Evolutionary conservation across 1,284 basidiomycete species (phyloP).

Genomic region (Chiua sp.): DNA sequence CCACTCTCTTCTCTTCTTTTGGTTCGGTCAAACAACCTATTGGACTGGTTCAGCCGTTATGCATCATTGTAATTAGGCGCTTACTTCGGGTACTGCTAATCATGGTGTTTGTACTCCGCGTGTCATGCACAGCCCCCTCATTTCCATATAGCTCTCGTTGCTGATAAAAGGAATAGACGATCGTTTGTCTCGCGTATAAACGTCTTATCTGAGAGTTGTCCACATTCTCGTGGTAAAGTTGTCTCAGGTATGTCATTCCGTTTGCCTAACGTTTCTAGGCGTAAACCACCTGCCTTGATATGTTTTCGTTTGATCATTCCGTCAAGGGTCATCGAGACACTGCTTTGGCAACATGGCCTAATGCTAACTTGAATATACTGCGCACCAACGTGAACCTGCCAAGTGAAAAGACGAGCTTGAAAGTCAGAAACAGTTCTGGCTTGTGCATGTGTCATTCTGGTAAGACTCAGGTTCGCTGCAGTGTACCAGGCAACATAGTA

Average conservation of each 20-base stretch:
- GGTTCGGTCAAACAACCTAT: constrained; percentile 6
- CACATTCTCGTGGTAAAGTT: not conserved
- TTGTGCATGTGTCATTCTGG: not conserved
- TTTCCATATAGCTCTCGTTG: not conserved
- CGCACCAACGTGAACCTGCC: not conserved
- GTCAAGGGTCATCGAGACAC: not conserved
- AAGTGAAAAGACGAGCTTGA: not conserved
- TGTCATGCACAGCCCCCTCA: not conserved
- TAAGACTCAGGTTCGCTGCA: not conserved
- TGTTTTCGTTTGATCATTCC: not conserved
- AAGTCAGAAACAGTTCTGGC: not conserved
- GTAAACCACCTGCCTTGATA: not conserved
- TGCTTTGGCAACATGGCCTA: not conserved
- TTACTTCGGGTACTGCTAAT: not conserved
- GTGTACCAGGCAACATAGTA: not conserved
- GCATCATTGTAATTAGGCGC: not conserved
- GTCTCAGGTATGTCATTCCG: not conserved
- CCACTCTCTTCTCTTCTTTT: not conserved
- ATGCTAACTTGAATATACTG: not conserved
- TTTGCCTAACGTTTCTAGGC: not conserved
- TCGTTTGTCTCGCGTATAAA: not conserved
- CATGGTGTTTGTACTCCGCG: constrained; percentile 5
- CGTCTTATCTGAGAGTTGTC: not conserved
- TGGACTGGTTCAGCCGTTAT: not conserved
- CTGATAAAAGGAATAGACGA: not conserved